Conservation (phyloP, 331 rosid genomes). For the Prunus yedoensis region DNA sequence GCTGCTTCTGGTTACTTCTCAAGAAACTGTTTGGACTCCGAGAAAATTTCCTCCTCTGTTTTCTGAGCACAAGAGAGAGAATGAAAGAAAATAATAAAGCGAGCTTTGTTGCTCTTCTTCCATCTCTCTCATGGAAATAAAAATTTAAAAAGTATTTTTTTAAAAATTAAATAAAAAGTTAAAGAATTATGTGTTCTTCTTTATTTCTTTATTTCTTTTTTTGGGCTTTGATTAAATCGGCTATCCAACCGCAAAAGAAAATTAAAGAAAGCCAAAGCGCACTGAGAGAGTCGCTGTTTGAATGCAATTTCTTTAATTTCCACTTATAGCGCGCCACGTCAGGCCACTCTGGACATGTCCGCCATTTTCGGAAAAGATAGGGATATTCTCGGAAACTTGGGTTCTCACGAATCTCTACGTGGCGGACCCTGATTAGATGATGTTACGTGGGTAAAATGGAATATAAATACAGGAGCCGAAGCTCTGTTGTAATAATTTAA, state of each 20-base stretch:
- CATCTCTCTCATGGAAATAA: conserved; percentile 22
- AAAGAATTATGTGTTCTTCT: neutral
- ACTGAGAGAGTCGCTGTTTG: conserved; percentile 11
- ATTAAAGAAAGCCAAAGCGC: conserved; percentile 17
- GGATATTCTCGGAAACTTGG: neutral
- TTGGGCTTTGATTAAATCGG: conserved; percentile 32
- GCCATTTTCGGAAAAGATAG: neutral
- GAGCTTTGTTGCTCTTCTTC: conserved; percentile 22
- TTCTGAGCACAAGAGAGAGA: conserved; percentile 7
- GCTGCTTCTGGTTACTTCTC: conserved; percentile 1
- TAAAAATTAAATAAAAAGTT: neutral
- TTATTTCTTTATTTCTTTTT: neutral
- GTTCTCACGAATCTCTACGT: neutral
- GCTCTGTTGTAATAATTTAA: conserved; percentile 19
- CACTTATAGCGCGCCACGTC: conserved; percentile 24
- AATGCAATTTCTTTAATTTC: neutral
- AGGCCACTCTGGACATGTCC: neutral
- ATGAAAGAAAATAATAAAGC: neutral
- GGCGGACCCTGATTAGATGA: neutral
- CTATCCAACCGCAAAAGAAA: conserved; percentile 14
- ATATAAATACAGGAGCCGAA: conserved; percentile 4
- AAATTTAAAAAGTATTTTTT: too few relatives aligned
- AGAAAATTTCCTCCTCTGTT: conserved; percentile 21
- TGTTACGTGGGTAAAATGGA: neutral
- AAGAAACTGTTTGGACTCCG: conserved; percentile 27